Percentiles rank a stretch among this genome's conserved stretches.
These are phyloP conservation scores for Aspergillus ustus DNA, from an alignment of 2,329 filamentous ascomycete species.

Conservation along the genomic window DNA sequence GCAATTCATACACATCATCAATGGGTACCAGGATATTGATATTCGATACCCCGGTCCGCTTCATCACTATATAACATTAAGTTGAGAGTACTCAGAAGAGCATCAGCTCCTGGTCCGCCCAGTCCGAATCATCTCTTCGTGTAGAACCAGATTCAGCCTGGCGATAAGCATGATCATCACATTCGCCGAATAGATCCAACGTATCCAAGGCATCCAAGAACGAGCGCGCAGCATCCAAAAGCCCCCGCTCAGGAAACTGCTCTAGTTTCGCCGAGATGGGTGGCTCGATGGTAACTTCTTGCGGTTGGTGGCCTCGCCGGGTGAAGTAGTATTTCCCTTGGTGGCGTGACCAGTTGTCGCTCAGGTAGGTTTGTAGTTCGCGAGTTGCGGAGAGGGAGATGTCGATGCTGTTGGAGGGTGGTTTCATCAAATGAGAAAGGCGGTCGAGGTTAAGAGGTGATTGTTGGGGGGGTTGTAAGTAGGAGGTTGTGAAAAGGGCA, in stretches of 20 bases:
- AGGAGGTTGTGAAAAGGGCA: slow-evolving; percentile 34
- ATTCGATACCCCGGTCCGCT: neutral
- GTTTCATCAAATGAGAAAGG: slow-evolving; percentile 9
- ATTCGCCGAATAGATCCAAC: slow-evolving; percentile 22
- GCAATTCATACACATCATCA: neutral
- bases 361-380: slow-evolving; percentile 51
- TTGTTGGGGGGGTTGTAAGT: slow-evolving; percentile 25
- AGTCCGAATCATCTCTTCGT: neutral
- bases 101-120: neutral
- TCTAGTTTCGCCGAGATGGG: slow-evolving; percentile 27
- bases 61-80: neutral
- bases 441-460: neutral
- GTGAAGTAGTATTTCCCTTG: slow-evolving; percentile 53
- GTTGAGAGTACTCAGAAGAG: neutral
- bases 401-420: slow-evolving; percentile 26
- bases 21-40: neutral
- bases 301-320: slow-evolving; percentile 47
- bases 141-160: neutral
- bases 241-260: slow-evolving; percentile 23
- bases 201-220: slow-evolving; percentile 19
- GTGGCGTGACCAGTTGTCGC: slow-evolving; percentile 52
- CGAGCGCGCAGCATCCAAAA: slow-evolving; percentile 27
- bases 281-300: slow-evolving; percentile 49
- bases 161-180: neutral
- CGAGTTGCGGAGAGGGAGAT: slow-evolving; percentile 41